Evolutionary conservation across 345 rosid genomes (phyloP), one percentile per base, ranked within the genome.

Genomic region (Barbarea vulgaris): DNA sequence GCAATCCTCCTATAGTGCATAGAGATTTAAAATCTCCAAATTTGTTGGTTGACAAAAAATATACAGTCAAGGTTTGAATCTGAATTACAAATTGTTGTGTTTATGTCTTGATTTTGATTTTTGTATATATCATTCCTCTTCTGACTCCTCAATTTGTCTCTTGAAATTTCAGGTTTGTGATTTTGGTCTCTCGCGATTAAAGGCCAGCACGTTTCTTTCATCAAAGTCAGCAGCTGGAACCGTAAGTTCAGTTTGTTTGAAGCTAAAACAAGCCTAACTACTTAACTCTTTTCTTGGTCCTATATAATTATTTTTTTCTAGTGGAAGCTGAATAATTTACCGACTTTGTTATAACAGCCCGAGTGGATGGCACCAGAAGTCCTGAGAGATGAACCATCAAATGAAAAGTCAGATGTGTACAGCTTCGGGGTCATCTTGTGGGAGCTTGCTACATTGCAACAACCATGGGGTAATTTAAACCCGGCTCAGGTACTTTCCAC

Each of bases 341-440:
- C 15, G 62, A 33, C 36, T 74, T 30, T 73, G 63, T 19, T 77
- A 1, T 79, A 56, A 75, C 81, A 94, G 98, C 97, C 98, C 53
- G 98, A 91, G 83, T 94, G 98, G 98, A 94, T 94, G 98, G 98
- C 98, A 74, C 98, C 98, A 44, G 98, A 94, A 86, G 98, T 94
- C 68, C 89, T 94, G 10, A 87, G 98, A 25, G 98, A 94, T 74
- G 98, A 94, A 80, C 97, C 86, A 69, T 94, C 98, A 63, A 94
- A 94, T 73, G 98, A 94, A 61, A 94, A 94, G 74, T 91, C 99
- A 17, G 99, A 95, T 46, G 79, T 95, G 44, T 95, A 95, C 83
- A 95, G 99, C 80, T 95, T 95, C 73, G 99, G 99, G 50, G 87
- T 96, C 41, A 96, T 96, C 73, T 79, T 96, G 79, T 96, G 99